A percentile compares a stretch with the other conserved stretches of the same genome.
Conservation (phyloP, 768 basidiomycete species). For the Pisolithus sp. region DNA sequence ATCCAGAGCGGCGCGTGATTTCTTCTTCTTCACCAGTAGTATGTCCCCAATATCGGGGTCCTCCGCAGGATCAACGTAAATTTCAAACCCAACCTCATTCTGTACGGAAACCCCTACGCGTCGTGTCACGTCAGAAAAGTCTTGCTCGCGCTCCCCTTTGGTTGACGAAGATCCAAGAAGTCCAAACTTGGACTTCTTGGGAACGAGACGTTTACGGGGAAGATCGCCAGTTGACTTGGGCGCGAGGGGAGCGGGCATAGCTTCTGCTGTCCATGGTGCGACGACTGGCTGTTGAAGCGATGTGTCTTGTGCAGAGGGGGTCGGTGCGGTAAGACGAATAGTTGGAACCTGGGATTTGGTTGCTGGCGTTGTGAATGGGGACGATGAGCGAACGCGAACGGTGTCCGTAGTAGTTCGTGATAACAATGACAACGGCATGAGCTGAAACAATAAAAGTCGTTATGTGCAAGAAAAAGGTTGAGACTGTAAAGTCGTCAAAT, state of each 20-base stretch:
- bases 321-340: conserved; percentile 65
- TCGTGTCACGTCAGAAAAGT: conserved; percentile 56
- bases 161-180: conserved; percentile 30
- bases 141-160: conserved; percentile 31
- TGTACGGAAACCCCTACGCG: conserved; percentile 33
- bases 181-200: conserved; percentile 64
- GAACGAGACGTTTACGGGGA: conserved; percentile 50
- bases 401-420: conserved; percentile 25
- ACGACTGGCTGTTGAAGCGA: conserved; percentile 23
- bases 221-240: conserved; percentile 18
- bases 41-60: conserved; percentile 67
- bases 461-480: conserved; percentile 17
- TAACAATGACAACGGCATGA: conserved; percentile 26
- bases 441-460: conserved; percentile 15
- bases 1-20: conserved; percentile 54
- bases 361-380: conserved; percentile 22
- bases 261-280: conserved; percentile 15
- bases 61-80: conserved; percentile 57
- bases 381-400: conserved; percentile 19
- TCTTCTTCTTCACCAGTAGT: conserved; percentile 72
- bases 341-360: conserved; percentile 42
- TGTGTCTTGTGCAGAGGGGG: conserved; percentile 46
- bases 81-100: conserved; percentile 38
- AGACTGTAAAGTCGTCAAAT: conserved; percentile 15
- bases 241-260: conserved; percentile 20